Evolutionary conservation across 2,329 filamentous ascomycete species (phyloP).

Genomic region (Penicillium aurantiogriseum): DNA sequence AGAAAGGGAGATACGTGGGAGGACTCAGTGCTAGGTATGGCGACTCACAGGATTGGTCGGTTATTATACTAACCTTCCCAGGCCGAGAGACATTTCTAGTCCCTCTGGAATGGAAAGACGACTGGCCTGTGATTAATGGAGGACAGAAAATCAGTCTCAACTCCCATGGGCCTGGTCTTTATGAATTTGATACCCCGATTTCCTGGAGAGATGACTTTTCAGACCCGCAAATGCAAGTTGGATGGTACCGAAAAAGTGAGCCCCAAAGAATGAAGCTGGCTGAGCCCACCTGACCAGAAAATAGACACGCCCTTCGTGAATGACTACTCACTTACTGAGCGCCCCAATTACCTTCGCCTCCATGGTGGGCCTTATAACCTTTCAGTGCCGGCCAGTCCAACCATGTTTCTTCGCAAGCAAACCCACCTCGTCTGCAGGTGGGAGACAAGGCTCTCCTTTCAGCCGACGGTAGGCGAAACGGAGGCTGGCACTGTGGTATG

Average conservation of each 20-base stretch:
- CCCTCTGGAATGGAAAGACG: conserved; percentile 50
- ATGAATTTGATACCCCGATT: conserved; percentile 13
- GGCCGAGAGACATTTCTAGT: conserved; percentile 54
- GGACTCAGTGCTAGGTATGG: conserved; percentile 45
- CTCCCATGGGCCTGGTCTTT: conserved; percentile 21
- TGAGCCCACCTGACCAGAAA: not conserved
- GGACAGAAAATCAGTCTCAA: conserved; percentile 46
- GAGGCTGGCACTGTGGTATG: conserved; percentile 57
- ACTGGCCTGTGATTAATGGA: conserved; percentile 54
- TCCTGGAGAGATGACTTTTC: conserved; percentile 41
- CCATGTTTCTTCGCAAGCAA: conserved; percentile 57
- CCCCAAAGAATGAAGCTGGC: conserved; percentile 1
- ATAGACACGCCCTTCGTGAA: conserved; percentile 50
- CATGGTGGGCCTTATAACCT: conserved; percentile 55
- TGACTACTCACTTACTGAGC: conserved; percentile 49
- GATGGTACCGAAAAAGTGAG: conserved; percentile 44
- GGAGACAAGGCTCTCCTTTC: conserved; percentile 48
- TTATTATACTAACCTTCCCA: conserved; percentile 11
- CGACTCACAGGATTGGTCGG: not conserved
- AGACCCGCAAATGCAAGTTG: conserved; percentile 24
- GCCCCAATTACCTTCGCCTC: conserved; percentile 47
- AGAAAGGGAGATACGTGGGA: conserved; percentile 30
- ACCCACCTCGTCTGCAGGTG: conserved; percentile 46
- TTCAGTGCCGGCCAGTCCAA: conserved; percentile 51
- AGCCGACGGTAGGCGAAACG: conserved; percentile 42